A percentile compares a stretch with the other conserved stretches of the same genome.
These are phyloP conservation scores for Dichotomocladium elegans DNA, from an alignment of 371 early-diverging fungal genomes.

Conservation along the genomic window DNA sequence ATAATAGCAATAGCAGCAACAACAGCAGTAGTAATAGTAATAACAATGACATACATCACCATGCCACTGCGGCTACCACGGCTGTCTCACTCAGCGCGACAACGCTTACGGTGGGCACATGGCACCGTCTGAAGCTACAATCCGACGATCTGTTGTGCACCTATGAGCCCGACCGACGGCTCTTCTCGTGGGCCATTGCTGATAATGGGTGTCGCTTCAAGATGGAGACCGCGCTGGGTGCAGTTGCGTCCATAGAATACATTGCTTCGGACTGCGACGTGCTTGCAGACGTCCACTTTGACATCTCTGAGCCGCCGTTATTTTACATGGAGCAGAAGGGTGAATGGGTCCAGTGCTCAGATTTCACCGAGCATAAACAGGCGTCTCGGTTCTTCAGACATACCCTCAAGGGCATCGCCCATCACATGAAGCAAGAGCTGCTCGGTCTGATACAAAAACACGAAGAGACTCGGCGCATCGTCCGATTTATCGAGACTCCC, in stretches of 20 bases:
- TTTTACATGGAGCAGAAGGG: constrained; percentile 55
- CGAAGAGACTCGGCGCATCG: constrained; percentile 32
- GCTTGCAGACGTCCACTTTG: constrained; percentile 54
- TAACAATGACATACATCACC: background rate
- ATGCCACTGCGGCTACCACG: background rate
- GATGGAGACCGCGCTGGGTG: constrained; percentile 61
- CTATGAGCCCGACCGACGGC: constrained; percentile 47
- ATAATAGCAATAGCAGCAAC: background rate
- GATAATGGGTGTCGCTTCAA: constrained; percentile 67
- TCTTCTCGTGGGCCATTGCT: constrained; percentile 67
- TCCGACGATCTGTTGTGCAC: constrained; percentile 61
- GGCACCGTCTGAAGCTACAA: constrained; percentile 67
- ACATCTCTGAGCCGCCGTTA: constrained; percentile 56
- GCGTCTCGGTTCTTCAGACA: constrained; percentile 63
- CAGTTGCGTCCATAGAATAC: constrained; percentile 57
- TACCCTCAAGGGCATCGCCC: constrained; percentile 55
- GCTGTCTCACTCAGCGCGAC: constrained; percentile 32
- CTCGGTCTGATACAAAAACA: constrained; percentile 27
- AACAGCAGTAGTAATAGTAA: background rate
- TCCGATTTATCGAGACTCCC: constrained; percentile 26
- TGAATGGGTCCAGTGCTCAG: constrained; percentile 68
- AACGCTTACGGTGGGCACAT: constrained; percentile 70
- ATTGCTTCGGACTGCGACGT: constrained; percentile 43
- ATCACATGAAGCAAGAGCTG: constrained; percentile 49
- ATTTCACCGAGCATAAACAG: constrained; percentile 73